Evolutionary conservation across 2,329 filamentous ascomycete species (phyloP).

Genomic region (Nemania serpens): DNA sequence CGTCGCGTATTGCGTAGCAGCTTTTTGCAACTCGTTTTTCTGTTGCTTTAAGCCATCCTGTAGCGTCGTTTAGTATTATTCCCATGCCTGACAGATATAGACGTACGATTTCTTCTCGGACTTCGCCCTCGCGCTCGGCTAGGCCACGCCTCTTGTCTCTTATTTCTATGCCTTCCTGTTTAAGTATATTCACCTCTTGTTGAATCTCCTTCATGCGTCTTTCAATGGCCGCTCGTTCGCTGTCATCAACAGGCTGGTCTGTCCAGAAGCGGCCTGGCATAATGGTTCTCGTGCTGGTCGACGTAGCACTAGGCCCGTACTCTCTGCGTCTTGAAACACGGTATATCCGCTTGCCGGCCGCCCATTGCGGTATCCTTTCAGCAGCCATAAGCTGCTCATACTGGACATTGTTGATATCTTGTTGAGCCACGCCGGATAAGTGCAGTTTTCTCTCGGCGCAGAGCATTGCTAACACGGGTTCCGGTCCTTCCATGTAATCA

Average conservation of each 20-base stretch:
- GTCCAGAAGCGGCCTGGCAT: conserved; percentile 72
- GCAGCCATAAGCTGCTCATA: conserved; percentile 67
- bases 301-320: conserved; percentile 75
- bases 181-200: conserved; percentile 44
- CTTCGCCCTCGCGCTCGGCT: conserved; percentile 46
- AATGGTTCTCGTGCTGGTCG: conserved; percentile 68
- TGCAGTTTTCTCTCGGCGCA: conserved; percentile 75
- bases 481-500: conserved; percentile 80
- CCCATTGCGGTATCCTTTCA: conserved; percentile 67
- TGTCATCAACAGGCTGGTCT: conserved; percentile 72
- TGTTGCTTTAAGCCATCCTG: conserved; percentile 60
- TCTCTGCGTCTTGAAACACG: conserved; percentile 73
- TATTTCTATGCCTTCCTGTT: conserved; percentile 41
- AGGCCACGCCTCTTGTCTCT: conserved; percentile 47
- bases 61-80: conserved; percentile 11
- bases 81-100: conserved; percentile 1
- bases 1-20: conserved; percentile 65
- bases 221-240: conserved; percentile 66
- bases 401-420: conserved; percentile 68
- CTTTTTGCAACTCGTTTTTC: conserved; percentile 70
- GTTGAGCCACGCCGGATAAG: conserved; percentile 65
- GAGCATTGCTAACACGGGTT: conserved; percentile 84
- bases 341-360: conserved; percentile 68
- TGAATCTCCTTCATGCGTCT: conserved; percentile 53
- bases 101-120: conserved; percentile 54